Conservation (phyloP, 345 rosid genomes). For the Hibiscus tridactylites region DNA sequence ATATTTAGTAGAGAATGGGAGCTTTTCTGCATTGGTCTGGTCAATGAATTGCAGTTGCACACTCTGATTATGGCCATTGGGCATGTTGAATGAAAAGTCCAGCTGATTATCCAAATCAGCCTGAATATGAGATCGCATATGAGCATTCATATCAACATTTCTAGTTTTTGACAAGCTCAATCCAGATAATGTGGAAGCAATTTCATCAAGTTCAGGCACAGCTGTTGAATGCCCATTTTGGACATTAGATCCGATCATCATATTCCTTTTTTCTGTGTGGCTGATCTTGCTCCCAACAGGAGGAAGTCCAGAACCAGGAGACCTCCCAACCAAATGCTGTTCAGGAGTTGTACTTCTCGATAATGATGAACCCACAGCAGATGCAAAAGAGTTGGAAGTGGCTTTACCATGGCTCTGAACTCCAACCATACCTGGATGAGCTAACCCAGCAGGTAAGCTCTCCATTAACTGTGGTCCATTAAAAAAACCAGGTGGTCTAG, state of each 20-base stretch:
- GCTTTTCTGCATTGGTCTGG: constrained; percentile 35
- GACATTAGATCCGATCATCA: constrained; percentile 25
- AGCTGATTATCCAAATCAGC: constrained; percentile 28
- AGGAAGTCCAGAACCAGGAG: constrained; percentile 51
- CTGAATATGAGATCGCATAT: constrained; percentile 36
- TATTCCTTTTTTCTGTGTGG: constrained; percentile 42
- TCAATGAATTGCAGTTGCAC: constrained; percentile 43
- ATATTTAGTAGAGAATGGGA: constrained; percentile 33
- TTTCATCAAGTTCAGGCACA: constrained; percentile 39
- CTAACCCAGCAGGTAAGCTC: constrained; percentile 37
- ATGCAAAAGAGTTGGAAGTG: constrained; percentile 33
- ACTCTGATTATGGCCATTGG: constrained; percentile 44
- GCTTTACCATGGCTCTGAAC: constrained; percentile 23
- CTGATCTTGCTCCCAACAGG: constrained; percentile 52
- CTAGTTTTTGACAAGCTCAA: constrained; percentile 42
- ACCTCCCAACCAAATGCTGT: constrained; percentile 42
- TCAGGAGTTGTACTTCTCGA: constrained; percentile 72
- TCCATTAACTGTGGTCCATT: constrained; percentile 38
- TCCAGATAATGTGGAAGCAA: constrained; percentile 49
- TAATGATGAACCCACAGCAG: constrained; percentile 51
- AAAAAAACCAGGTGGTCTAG: constrained; percentile 31
- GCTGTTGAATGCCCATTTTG: constrained; percentile 38
- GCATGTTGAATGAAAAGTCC: constrained; percentile 34
- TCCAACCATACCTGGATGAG: constrained; percentile 33
- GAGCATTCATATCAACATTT: constrained; percentile 34